A percentile compares a stretch with the other conserved stretches of the same genome.
Evolutionary conservation across 2,329 filamentous ascomycete genomes (phyloP).

Genomic region (Epichloe festucae): DNA sequence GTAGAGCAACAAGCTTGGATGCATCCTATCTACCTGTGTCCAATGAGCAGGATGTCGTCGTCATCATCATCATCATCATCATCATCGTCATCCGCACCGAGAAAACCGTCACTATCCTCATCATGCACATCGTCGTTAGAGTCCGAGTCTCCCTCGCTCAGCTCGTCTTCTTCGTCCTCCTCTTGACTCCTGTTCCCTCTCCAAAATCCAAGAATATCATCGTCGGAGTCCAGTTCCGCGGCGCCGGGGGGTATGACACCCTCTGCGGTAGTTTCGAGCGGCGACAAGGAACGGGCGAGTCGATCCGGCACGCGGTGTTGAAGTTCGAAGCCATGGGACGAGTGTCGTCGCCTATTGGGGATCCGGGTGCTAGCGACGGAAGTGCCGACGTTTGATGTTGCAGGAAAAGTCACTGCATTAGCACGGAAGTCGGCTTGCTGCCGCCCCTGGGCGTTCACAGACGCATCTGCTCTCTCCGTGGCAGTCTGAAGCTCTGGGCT

Average conservation of each 20-base stretch:
- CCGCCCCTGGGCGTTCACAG: slow-evolving; percentile 2
- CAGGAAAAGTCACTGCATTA: background rate
- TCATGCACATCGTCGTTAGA: slow-evolving; percentile 30
- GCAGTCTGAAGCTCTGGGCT: slow-evolving; percentile 15
- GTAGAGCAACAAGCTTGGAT: background rate
- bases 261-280: slow-evolving; percentile 17
- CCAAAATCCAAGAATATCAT: slow-evolving; percentile 48
- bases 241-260: slow-evolving; percentile 14
- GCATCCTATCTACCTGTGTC: slow-evolving; percentile 28
- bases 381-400: background rate
- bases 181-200: slow-evolving; percentile 20
- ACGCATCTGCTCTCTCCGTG: slow-evolving; percentile 11
- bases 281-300: slow-evolving; percentile 32
- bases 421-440: slow-evolving; percentile 1
- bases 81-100: slow-evolving; percentile 29
- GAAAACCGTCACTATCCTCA: slow-evolving; percentile 33
- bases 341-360: slow-evolving; percentile 24
- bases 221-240: slow-evolving; percentile 34
- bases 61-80: slow-evolving; percentile 26
- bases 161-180: slow-evolving; percentile 34
- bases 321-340: slow-evolving; percentile 23
- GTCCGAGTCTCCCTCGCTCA: slow-evolving; percentile 29
- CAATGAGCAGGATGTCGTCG: slow-evolving; percentile 36
- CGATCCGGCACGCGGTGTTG: slow-evolving; percentile 25
- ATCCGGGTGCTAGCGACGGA: slow-evolving; percentile 5